Evolutionary conservation across 495 filamentous ascomycete species (phyloP), one percentile per base, ranked within the genome.

Genomic region (Ascodesmis nigricans): DNA sequence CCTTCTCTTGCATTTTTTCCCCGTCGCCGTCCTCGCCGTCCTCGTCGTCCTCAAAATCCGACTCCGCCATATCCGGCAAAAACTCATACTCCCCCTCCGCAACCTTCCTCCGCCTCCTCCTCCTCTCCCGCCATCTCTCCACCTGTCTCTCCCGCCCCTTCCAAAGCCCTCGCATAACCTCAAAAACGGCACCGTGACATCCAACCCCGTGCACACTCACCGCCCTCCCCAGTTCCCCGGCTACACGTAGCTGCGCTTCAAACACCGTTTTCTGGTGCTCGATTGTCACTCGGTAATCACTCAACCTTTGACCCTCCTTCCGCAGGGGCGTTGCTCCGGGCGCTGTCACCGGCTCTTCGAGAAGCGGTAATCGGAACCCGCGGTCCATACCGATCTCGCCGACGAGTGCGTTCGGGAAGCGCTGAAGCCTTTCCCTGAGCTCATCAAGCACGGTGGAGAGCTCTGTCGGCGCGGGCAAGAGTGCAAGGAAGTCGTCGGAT

Each of bases 181-280:
- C 78, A 34, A 80, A 75, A 1, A 95, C 45, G 1, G 71, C 58
- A 0, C 87, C 90, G 46, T 93, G 87, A 0, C 77, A 79, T 51
- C 87, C 76, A 10, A 95, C 90, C 16, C 83, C 82, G 49, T 95
- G 87, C 0, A 95, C 62, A 9, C 78, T 84, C 2, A 83, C 87
- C 0, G 82, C 65, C 10, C 83, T 64, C 17, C 66, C 62, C 58
- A 91, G 58, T 48, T 82, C 71, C 6, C 78, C 84, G 0, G 87
- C 90, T 19, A 97, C 62, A 14, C 65, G 58, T n/a, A 97, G 62
- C 54, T 97, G 87, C 3, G 80, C 72, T 46, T 68, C 65, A 6
- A 97, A 56, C 4, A 97, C 51, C 21, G 55, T 58, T 29, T 66
- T 64, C 54, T 97, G 87, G 48, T 97, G 87, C 4, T 68, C 53